phyloP scores from a whole-genome alignment of 1,284 basidiomycete species.

The Heterobasidion parviporum region DNA sequence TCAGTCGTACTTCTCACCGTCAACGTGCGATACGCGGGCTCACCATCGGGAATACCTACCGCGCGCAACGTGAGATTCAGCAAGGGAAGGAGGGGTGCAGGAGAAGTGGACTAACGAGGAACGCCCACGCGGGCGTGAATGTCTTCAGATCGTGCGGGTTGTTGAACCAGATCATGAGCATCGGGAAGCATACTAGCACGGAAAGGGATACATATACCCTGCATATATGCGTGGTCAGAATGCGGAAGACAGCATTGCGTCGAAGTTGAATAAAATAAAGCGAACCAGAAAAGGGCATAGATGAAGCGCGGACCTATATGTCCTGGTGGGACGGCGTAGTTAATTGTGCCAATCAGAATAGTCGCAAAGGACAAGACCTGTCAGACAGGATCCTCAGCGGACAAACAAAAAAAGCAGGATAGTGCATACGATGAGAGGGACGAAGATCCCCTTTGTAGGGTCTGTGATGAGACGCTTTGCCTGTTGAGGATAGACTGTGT shows the following conservation, averaged over 20 bases:
- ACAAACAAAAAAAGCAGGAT: neutral
- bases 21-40: constrained; percentile 1
- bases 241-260: neutral
- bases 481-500: constrained; percentile 34
- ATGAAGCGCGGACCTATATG: constrained; percentile 9
- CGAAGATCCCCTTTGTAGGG: constrained; percentile 37
- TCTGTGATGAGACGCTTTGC: constrained; percentile 33
- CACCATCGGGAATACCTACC: constrained; percentile 39
- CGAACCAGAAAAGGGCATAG: constrained; percentile 36
- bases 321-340: constrained; percentile 31
- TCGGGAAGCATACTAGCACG: constrained; percentile 34
- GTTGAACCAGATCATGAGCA: constrained; percentile 46
- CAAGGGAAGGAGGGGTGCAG: neutral
- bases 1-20: constrained; percentile 1
- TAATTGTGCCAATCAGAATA: constrained; percentile 40
- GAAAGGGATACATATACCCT: constrained; percentile 38
- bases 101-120: constrained; percentile 25
- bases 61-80: neutral
- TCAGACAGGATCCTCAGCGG: neutral
- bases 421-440: constrained; percentile 31
- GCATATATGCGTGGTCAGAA: neutral
- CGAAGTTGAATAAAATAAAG: neutral
- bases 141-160: constrained; percentile 34
- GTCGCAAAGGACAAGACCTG: constrained; percentile 42
- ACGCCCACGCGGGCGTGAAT: constrained; percentile 41